Evolutionary conservation across 352 stramenopile genomes (phyloP).

Genomic region (Globisporangium perplexum): DNA sequence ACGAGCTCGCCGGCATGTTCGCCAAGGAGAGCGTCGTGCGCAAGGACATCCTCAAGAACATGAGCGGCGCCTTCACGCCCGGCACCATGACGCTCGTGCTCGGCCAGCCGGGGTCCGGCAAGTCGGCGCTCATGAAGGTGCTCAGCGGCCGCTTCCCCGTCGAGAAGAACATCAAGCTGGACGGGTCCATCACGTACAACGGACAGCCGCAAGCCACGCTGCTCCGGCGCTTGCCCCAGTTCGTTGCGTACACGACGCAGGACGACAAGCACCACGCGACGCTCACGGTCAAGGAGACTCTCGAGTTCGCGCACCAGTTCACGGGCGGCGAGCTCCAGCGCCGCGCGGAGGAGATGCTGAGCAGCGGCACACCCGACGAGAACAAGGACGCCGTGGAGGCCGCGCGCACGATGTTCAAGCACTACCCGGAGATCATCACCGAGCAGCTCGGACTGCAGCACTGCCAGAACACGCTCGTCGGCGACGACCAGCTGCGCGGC

Average conservation of each 20-base stretch:
- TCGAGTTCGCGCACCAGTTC: conserved; percentile 37
- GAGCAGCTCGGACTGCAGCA: conserved; percentile 8
- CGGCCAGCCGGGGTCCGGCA: conserved; percentile 7
- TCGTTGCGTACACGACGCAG: conserved; percentile 20
- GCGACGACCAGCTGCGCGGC: conserved; percentile 43
- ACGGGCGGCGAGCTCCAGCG: conserved; percentile 19
- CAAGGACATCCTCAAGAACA: conserved; percentile 4
- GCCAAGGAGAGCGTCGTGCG: conserved; percentile 5
- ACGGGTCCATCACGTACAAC: conserved; percentile 28
- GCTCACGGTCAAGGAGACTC: conserved; percentile 50
- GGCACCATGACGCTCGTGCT: conserved; percentile 33
- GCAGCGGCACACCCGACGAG: conserved; percentile 17
- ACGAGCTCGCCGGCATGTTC: conserved; percentile 4
- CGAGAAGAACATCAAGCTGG: conserved; percentile 14
- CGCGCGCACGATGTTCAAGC: conserved; percentile 4
- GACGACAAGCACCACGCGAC: conserved; percentile 84
- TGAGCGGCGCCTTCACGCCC: conserved; percentile 18
- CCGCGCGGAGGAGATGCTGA: conserved; percentile 18
- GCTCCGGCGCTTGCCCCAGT: conserved; percentile 18
- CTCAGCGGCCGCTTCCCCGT: conserved; percentile 26
- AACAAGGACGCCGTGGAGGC: conserved; percentile 9
- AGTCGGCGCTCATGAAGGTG: conserved; percentile 31
- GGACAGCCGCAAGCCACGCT: too few species aligned
- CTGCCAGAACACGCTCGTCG: conserved; percentile 15
- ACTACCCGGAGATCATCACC: conserved; percentile 7